Base-by-base conservation (phyloP, 306 rosid species). In the Begonia peltatifolia region DNA sequence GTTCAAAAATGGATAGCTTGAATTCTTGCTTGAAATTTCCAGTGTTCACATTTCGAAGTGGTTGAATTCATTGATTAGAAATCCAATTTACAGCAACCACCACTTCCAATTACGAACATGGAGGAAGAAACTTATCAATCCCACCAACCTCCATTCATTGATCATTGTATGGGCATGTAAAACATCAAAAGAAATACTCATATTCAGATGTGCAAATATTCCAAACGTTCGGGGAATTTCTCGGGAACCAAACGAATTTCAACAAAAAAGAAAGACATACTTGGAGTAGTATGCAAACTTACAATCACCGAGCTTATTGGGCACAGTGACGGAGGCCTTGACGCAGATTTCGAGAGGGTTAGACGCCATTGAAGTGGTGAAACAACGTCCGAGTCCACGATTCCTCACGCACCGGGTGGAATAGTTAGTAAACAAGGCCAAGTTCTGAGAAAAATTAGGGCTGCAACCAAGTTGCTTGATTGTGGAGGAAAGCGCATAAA, bases 271-370 rank as follows among this genome's bases (percentile, higher is more conserved):
- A 52, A 6, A 41, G 36, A 38, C 11, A 44, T 2, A 16, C 11
- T 4, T 8, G 11, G 41, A 42, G 18, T 10, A 42, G 42, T 10
- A 41, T 44, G 53, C 41, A 11, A 14, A 17, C 57, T 69, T 77
- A 84, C 94, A 90, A 80, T 90, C 99, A 48, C 99, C 95, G 54
- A 57, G 79, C 64, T 25, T 74, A 71, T 73, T 65, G 56, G 95
- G 94, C 5, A 60, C 63, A 23, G 80, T 80, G 55, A 59, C 0
- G 50, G 95, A 90, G 54, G 87, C 81, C 61, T 90, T 90, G 64
- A 69, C 92, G 68, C 81, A 77, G 46, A 79, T 42, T 68, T 80
- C 84, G n/a, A 85, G 56, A 43, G 90, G 84, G 41, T 2, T 41
- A 59, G 78, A 60, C 16, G 92, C 66, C 90, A 81, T 75, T 55